A percentile compares a stretch with the other conserved stretches of the same genome.
These are phyloP conservation scores for Melaleuca quinquenervia DNA, from an alignment of 345 rosid species.

Conservation along the genomic window DNA sequence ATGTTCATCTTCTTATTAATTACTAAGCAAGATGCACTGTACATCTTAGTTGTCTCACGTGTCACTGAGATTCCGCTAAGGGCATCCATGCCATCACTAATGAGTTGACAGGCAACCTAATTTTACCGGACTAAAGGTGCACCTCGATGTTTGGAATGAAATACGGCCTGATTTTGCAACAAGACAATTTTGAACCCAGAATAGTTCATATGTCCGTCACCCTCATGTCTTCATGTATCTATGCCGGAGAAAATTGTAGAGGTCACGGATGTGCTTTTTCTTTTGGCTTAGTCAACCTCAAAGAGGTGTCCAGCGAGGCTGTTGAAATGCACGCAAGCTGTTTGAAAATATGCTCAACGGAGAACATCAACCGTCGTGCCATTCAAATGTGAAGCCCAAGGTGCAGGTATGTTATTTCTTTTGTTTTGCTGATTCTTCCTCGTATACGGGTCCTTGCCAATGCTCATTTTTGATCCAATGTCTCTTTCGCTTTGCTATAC, in stretches of 20 bases:
- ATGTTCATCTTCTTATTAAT: neutral
- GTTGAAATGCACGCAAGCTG: neutral
- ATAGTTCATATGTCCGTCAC: neutral
- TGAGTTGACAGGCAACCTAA: neutral
- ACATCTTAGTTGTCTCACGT: neutral
- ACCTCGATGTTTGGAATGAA: neutral
- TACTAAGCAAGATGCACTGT: neutral
- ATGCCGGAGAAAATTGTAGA: neutral
- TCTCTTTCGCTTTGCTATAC: neutral
- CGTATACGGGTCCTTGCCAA: no score
- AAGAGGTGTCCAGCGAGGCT: neutral
- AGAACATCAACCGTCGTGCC: neutral
- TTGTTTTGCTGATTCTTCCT: neutral
- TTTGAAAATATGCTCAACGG: neutral
- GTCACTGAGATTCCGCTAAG: neutral
- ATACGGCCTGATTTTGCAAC: neutral
- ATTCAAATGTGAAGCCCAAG: neutral
- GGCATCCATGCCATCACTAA: neutral
- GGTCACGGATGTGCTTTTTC: neutral
- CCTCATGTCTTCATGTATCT: neutral
- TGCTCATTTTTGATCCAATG: neutral
- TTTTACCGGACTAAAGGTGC: neutral
- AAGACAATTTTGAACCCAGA: neutral
- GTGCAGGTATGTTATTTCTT: neutral
- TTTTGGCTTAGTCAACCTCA: no score